A percentile compares a stretch with the other conserved stretches of the same genome.
Conservation (phyloP, 106 monocot species). For the Acorus gramineus region DNA sequence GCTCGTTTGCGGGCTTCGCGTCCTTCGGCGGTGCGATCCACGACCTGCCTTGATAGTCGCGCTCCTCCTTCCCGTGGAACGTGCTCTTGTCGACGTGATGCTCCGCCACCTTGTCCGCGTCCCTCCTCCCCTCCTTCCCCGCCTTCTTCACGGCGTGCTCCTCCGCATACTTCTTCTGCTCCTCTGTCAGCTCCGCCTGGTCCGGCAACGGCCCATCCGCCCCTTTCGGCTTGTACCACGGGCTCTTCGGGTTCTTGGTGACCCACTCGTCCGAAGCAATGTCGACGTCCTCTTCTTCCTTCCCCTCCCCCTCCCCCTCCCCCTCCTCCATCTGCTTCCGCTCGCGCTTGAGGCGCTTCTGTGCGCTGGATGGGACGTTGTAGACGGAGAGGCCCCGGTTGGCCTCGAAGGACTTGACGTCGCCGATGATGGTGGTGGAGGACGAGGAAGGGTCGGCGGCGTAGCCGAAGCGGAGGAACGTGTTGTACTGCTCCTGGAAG, state of each 20-base stretch:
- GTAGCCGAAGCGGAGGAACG: conserved; percentile 90
- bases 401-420: conserved; percentile 28
- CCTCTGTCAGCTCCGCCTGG: conserved; percentile 78
- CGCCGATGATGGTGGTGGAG: conserved; percentile 43
- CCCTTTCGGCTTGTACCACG: conserved; percentile 84
- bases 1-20: conserved; percentile 71
- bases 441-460: conserved; percentile 88
- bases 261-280: conserved; percentile 87
- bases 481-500: conserved; percentile 98
- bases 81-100: conserved; percentile 72
- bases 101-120: conserved; percentile 15
- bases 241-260: conserved; percentile 61
- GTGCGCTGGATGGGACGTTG: conserved; percentile 40
- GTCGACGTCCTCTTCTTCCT: conserved; percentile 8
- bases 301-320: not conserved
- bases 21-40: conserved; percentile 92
- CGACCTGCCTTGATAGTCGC: conserved; percentile 84
- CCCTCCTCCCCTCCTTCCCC: conserved; percentile 52
- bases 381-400: conserved; percentile 71
- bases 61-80: conserved; percentile 94
- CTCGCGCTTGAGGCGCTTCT: conserved; percentile 41
- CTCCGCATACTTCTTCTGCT: conserved; percentile 95
- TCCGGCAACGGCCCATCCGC: conserved; percentile 38
- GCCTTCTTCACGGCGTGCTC: conserved; percentile 92
- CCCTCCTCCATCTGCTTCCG: conserved; percentile 57